Conservation (phyloP, 306 rosid genomes). For the Inga oerstediana region DNA sequence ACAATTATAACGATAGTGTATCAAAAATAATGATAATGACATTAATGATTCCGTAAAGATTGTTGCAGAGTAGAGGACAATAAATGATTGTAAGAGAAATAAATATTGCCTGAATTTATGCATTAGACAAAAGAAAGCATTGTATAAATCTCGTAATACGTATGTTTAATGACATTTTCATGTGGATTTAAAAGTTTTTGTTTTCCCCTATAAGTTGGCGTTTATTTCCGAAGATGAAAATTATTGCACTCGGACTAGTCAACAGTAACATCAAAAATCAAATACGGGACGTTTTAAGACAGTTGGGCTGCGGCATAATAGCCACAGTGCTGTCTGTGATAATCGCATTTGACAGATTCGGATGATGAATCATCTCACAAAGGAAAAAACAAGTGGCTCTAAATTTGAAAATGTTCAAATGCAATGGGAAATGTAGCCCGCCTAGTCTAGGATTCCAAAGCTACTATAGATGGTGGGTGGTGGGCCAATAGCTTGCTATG, state of each 20-base stretch:
- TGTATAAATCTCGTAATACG: neutral
- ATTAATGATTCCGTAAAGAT: neutral
- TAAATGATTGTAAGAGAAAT: neutral
- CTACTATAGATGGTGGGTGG: neutral
- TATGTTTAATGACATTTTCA: neutral
- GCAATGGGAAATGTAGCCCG: neutral
- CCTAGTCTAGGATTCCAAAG: neutral
- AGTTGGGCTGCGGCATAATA: slow-evolving; percentile 12
- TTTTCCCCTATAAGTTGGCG: neutral
- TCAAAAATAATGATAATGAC: neutral
- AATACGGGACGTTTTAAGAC: neutral
- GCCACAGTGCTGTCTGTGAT: slow-evolving; percentile 27
- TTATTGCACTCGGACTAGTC: neutral
- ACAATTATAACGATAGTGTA: too few relatives aligned
- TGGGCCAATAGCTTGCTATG: neutral
- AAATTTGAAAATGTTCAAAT: slow-evolving; percentile 1
- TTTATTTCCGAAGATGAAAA: neutral
- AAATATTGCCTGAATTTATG: neutral
- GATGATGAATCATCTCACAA: slow-evolving; percentile 28
- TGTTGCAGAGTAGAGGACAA: neutral
- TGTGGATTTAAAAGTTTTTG: neutral
- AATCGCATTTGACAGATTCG: slow-evolving; percentile 36
- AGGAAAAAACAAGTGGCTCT: neutral
- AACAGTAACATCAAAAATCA: neutral
- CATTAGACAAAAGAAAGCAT: neutral